A percentile compares a stretch with the other conserved stretches of the same genome.
phyloP scores from a whole-genome alignment of 2,329 filamentous ascomycete genomes.

The Cercospora citrullina region DNA sequence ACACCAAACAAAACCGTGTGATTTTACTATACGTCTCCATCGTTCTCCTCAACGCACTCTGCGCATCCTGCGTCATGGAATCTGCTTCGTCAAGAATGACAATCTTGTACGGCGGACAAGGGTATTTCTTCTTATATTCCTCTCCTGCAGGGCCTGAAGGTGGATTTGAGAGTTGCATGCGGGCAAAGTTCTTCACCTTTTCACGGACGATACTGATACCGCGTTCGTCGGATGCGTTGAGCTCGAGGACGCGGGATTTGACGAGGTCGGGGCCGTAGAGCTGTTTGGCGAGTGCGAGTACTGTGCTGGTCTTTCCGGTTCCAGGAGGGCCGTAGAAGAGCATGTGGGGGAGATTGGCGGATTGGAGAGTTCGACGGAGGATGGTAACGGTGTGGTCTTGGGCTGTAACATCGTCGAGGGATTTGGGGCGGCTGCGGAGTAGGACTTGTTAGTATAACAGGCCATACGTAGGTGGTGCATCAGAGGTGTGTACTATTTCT shows the following conservation, averaged over 20 bases:
- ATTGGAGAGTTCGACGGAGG: conserved; percentile 87
- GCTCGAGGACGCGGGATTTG: conserved; percentile 90
- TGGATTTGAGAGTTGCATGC: conserved; percentile 86
- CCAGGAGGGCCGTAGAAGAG: conserved; percentile 98
- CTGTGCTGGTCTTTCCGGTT: conserved; percentile 96
- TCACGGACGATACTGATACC: conserved; percentile 96
- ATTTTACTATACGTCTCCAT: conserved; percentile 99
- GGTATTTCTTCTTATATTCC: conserved; percentile 66
- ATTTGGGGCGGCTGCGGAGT: conserved; percentile 76
- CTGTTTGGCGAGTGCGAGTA: conserved; percentile 94
- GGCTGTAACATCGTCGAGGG: conserved; percentile 88
- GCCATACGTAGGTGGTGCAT: conserved; percentile 2
- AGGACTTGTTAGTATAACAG: conserved; percentile 11
- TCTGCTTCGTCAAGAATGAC: conserved; percentile 98
- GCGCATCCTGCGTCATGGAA: conserved; percentile 98
- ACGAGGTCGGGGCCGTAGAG: conserved; percentile 95
- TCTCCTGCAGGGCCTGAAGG: conserved; percentile 62
- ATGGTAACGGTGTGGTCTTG: conserved; percentile 97
- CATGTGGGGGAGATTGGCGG: conserved; percentile 98
- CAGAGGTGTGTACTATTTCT: conserved; percentile 29
- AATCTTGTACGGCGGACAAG: conserved; percentile 97
- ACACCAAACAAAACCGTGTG: conserved; percentile 94
- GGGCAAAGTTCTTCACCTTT: conserved; percentile 97
- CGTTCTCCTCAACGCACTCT: conserved; percentile 85
- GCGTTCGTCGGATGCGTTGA: conserved; percentile 98